Percentiles rank a stretch among this genome's conserved stretches.
Evolutionary conservation across 495 filamentous ascomycete genomes (phyloP).

Genomic region (Neurospora sp.): DNA sequence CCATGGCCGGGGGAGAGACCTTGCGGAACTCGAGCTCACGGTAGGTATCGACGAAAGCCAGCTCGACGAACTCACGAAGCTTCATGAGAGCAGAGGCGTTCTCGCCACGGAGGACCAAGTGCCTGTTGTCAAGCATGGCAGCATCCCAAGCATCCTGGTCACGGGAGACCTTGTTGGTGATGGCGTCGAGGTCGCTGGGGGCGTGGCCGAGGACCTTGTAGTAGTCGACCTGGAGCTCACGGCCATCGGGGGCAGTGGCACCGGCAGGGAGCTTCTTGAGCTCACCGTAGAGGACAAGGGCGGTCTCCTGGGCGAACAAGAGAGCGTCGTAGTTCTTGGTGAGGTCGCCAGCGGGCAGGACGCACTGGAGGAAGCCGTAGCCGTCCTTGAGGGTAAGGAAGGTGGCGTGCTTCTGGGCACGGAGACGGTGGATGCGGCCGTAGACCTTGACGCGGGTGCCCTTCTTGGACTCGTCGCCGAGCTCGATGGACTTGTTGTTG

Average conservation of each 20-base stretch:
- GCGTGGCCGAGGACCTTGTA: constrained; percentile 78
- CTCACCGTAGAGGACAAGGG: constrained; percentile 78
- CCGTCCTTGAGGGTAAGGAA: constrained; percentile 86
- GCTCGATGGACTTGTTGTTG: constrained; percentile 55
- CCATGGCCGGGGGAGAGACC: constrained; percentile 88
- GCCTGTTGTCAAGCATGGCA: constrained; percentile 79
- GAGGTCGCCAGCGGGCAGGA: constrained; percentile 65
- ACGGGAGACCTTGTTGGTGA: constrained; percentile 78
- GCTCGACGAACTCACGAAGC: constrained; percentile 73
- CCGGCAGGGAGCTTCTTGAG: constrained; percentile 74
- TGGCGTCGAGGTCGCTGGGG: constrained; percentile 82
- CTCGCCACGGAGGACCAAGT: constrained; percentile 86
- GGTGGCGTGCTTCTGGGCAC: constrained; percentile 74
- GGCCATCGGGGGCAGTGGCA: constrained; percentile 70
- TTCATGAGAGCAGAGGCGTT: constrained; percentile 81
- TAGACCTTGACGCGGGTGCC: constrained; percentile 74
- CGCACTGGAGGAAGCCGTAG: constrained; percentile 81
- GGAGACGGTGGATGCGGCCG: constrained; percentile 76
- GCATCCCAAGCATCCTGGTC: constrained; percentile 61
- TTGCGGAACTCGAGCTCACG: constrained; percentile 69
- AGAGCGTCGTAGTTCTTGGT: constrained; percentile 88
- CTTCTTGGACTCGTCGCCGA: constrained; percentile 50
- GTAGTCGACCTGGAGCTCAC: constrained; percentile 92
- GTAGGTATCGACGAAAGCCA: constrained; percentile 75
- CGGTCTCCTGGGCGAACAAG: constrained; percentile 80